phyloP scores from a whole-genome alignment of 2,329 filamentous ascomycete genomes.

The Phialocephala sp. region DNA sequence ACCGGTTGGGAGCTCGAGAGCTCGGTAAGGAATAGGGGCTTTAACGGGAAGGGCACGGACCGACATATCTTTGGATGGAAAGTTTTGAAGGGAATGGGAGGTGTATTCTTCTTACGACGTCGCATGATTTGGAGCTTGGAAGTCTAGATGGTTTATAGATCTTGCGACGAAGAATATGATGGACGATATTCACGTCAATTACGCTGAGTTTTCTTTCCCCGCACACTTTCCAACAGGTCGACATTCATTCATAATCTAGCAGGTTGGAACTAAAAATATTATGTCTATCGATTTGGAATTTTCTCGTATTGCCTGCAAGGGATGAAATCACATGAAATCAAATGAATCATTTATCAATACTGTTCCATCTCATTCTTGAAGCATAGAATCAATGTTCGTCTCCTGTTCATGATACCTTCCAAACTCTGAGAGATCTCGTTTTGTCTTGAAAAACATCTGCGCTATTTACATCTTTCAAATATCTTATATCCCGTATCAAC shows the following conservation, averaged over 20 bases:
- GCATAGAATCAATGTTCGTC: too few relatives aligned
- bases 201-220: background rate
- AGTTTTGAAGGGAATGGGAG: background rate
- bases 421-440: too few relatives aligned
- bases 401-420: too few relatives aligned
- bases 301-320: background rate
- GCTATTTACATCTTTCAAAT: too few relatives aligned
- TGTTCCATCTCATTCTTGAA: too few relatives aligned
- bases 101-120: background rate
- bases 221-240: background rate
- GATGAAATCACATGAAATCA: background rate
- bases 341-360: background rate
- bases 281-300: background rate
- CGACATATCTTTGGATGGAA: background rate
- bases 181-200: slow-evolving; percentile 4
- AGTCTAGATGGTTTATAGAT: background rate
- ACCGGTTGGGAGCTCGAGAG: background rate
- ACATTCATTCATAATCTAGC: slow-evolving; percentile 7
- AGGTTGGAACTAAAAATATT: slow-evolving; percentile 7
- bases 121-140: background rate
- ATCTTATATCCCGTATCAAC: background rate
- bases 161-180: slow-evolving; percentile 6
- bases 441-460: too few relatives aligned
- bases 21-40: background rate
- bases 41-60: too few relatives aligned